These are phyloP conservation scores for Penicillium riverlandense DNA, from an alignment of 495 filamentous ascomycete species.

Conservation along the genomic window DNA sequence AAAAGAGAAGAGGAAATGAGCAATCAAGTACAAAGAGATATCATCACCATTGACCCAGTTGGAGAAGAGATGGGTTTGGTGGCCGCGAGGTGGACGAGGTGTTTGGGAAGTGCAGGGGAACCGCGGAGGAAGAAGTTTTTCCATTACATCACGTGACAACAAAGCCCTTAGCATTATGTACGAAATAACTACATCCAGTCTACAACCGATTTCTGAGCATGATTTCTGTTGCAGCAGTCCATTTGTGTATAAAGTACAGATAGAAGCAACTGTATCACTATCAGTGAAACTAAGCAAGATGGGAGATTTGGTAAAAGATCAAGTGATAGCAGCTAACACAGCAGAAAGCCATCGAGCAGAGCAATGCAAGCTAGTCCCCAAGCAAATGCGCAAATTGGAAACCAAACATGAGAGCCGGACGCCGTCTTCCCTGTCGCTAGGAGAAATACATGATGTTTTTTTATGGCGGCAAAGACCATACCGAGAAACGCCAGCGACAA, in stretches of 20 bases:
- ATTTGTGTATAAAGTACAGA: constrained; percentile 19
- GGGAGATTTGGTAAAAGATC: not conserved
- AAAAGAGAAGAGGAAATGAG: not conserved
- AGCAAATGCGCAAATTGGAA: constrained; percentile 5
- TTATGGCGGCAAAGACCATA: no score
- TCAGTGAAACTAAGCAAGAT: constrained; percentile 6
- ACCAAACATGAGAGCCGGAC: constrained; percentile 8
- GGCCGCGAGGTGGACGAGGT: no score
- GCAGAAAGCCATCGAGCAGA: not conserved
- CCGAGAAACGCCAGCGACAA: constrained; percentile 6
- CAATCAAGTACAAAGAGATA: no score
- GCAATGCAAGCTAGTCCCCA: constrained; percentile 3
- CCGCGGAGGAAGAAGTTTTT: not conserved
- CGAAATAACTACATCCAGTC: no score
- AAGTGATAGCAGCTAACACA: no score
- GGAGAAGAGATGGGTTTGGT: not conserved
- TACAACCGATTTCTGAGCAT: not conserved
- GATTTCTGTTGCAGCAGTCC: not conserved
- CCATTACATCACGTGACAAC: not conserved
- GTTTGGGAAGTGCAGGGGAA: no score
- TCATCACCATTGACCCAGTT: not conserved
- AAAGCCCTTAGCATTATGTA: no score
- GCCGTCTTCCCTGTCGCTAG: constrained; percentile 5
- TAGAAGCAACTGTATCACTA: constrained; percentile 18
- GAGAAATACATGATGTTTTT: not conserved